Percentiles rank a stretch among this genome's conserved stretches.
Evolutionary conservation across 192 early-diverging fungal species (phyloP).

Genomic region (Entomortierella lignicola): DNA sequence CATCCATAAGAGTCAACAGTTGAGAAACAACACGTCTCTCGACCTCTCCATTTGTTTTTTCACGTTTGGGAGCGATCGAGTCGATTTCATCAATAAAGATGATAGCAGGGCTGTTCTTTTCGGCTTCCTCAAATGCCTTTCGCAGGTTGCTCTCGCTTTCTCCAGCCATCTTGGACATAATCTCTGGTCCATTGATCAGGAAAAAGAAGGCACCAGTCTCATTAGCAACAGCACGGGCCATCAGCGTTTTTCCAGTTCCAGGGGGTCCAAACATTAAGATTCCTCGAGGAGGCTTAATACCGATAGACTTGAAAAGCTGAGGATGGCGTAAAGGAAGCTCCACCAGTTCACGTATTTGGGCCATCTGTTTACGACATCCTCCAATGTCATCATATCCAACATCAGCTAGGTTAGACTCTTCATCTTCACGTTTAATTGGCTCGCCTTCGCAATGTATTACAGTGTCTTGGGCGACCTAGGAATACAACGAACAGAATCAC

Average conservation of each 20-base stretch:
- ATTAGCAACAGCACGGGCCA: slow-evolving; percentile 98
- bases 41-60: slow-evolving; percentile 99
- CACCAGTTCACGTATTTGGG: slow-evolving; percentile 98
- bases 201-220: slow-evolving; percentile 99
- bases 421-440: slow-evolving; percentile 98
- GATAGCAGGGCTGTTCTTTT: slow-evolving; percentile 97
- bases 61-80: slow-evolving; percentile 99
- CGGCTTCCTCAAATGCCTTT: slow-evolving; percentile 99
- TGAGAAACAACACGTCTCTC: slow-evolving; percentile 99
- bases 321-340: slow-evolving; percentile 98
- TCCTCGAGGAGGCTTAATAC: slow-evolving; percentile 98
- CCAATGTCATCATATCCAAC: slow-evolving; percentile 99
- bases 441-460: slow-evolving; percentile 99
- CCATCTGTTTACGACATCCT: slow-evolving; percentile 98
- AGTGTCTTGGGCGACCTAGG: slow-evolving; percentile 96
- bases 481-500: background rate
- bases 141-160: slow-evolving; percentile 97
- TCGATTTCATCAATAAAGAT: slow-evolving; percentile 99
- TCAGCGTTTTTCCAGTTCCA: slow-evolving; percentile 98
- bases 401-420: slow-evolving; percentile 91
- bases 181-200: slow-evolving; percentile 98
- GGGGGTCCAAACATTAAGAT: slow-evolving; percentile 99
- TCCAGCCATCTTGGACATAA: slow-evolving; percentile 99
- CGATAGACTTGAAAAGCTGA: slow-evolving; percentile 98
- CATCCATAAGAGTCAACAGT: slow-evolving; percentile 98